Base-by-base conservation (phyloP, 441 rosid genomes). In the Populus trichocarpa region DNA sequence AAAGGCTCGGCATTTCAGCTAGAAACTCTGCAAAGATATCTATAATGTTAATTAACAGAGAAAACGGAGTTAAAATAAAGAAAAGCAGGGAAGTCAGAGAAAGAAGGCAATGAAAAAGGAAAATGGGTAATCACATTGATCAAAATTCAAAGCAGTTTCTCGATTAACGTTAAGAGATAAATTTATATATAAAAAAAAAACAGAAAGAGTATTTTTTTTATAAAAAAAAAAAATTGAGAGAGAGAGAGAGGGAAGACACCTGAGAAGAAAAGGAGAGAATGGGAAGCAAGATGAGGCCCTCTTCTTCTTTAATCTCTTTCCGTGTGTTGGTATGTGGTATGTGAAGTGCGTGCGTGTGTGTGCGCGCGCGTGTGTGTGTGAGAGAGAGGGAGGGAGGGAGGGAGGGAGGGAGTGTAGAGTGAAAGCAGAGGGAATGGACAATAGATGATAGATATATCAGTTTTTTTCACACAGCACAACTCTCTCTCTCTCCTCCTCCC, bases 81-180 rank as follows among this genome's bases (percentile, higher is more conserved):
- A 22, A 70, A 70, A 68, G n/a, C 18, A 10, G 10, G 22, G 11
- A 33, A 69, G 13, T n/a, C 18, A 50, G 23, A 30, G 32, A 30
- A 12, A 70, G 1, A 35, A 50, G 23, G 53, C 7, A 68, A 30
- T 10, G n/a, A 12, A 67, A 30, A 38, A 25, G 61, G 71, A 61
- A 70, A 70, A 16, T 70, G 11, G 53, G 75, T 22, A 25, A 50
- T 70, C 26, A 77, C 79, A 70, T 70, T 77, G 78, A 75, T 20
- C 13, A 57, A 75, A 32, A 75, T 66, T 67, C 30, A 38, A 75
- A 42, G 35, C 69, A 35, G 67, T 7, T 22, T 23, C 71, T 75
- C 20, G 72, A 13, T 73, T 63, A 35, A 40, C 32, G 76, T 63
- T 63, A 73, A 63, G 18, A 23, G n/a, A 14, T 13, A 67, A 64